Evolutionary conservation across 257 asterid genomes (phyloP), one percentile per base, ranked within the genome.

Genomic region (Verbena officinalis): DNA sequence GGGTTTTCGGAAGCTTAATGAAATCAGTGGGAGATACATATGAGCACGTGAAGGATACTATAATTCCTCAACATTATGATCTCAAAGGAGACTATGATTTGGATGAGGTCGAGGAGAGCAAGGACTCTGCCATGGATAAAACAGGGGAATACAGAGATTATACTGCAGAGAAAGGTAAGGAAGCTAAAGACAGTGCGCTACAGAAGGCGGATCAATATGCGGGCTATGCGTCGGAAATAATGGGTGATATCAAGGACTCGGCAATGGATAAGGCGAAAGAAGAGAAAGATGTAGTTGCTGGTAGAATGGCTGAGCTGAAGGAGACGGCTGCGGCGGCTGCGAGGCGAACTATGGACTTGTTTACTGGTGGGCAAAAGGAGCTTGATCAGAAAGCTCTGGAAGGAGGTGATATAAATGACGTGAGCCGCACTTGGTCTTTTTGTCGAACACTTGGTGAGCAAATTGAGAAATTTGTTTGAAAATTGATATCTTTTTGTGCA

Each of bases 1-100:
- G 82, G 5, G 57, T 82, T n/a, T 59, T 82, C 31, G 84, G 83
- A 1, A 72, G 65, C 21, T 40, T 76, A 2, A 4, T 79, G 31
- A 79, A 62, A 34, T 52, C 77, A 0, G 83, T 80, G 31, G 77
- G 74, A 61, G 85, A 78, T 5, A 76, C 73, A 0, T 65, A 69
- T 16, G 87, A 62, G 21, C 78, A 81, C 0, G 82, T 80, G 13
- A 81, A 75, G 55, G 84, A 73, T 1, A 69, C 69, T 2, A 73
- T 73, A 5, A 27, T 77, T 5, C 78, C 77, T 1, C 74, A 55
- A 51, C 44, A 73, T 22, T 49, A 54, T 0, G 75, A 65, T n/a
- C 23, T 73, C 1, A n/a, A n/a, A n/a, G n/a, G n/a, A n/a, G n/a
- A n/a, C n/a, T n/a, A n/a, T n/a, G n/a, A n/a, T n/a, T n/a, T n/a